Conservation (phyloP, 1,284 basidiomycete species). For the Waitea zeae region DNA sequence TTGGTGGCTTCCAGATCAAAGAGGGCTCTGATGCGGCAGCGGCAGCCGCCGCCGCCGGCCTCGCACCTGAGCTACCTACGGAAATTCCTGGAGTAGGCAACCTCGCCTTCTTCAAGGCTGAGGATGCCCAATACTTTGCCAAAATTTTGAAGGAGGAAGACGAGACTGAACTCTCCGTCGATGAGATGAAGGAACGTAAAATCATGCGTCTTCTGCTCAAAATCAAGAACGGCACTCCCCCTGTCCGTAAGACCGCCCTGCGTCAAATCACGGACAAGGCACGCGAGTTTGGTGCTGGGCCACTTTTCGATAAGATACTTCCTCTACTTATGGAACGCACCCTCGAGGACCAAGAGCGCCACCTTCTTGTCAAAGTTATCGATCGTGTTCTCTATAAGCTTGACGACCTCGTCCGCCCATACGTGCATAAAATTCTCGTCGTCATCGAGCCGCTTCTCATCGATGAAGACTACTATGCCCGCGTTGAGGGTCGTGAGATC, state of each 20-base stretch:
- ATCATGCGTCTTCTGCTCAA: conserved; percentile 99
- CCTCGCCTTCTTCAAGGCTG: conserved; percentile 94
- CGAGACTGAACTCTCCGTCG: conserved; percentile 87
- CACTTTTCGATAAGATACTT: conserved; percentile 98
- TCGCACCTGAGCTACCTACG: conserved; percentile 90
- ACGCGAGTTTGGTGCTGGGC: conserved; percentile 94
- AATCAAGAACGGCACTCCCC: conserved; percentile 99
- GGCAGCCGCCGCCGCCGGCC: conserved; percentile 74
- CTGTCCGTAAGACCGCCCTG: conserved; percentile 93
- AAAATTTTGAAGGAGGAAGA: conserved; percentile 94
- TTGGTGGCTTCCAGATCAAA: conserved; percentile 90
- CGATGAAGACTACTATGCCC: conserved; percentile 98
- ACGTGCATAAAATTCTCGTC: conserved; percentile 98
- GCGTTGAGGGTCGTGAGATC: conserved; percentile 98
- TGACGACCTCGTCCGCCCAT: conserved; percentile 95
- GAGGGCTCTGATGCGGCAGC: conserved; percentile 84
- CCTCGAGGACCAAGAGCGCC: conserved; percentile 96
- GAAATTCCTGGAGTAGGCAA: conserved; percentile 97
- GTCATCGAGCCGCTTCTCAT: conserved; percentile 98
- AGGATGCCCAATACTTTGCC: conserved; percentile 96
- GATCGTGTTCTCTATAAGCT: conserved; percentile 98
- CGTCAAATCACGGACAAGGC: conserved; percentile 99
- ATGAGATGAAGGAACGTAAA: conserved; percentile 98
- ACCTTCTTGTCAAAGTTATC: conserved; percentile 97
- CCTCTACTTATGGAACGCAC: conserved; percentile 98